phyloP scores from a whole-genome alignment of 495 filamentous ascomycete genomes.

The Penicillium chermesinum region DNA sequence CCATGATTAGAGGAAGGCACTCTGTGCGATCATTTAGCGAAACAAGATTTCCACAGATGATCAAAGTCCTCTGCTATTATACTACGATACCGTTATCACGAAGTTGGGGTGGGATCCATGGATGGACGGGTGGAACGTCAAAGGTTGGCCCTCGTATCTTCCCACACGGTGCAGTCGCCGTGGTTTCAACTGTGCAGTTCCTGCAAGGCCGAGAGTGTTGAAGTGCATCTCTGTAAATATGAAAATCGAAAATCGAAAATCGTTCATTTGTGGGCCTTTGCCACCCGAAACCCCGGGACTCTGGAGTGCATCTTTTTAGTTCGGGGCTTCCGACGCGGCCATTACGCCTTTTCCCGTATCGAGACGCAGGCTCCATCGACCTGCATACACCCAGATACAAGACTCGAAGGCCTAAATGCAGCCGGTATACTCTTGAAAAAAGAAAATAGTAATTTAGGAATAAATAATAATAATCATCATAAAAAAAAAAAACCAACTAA shows the following conservation, averaged over 20 bases:
- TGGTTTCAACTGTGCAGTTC: background rate
- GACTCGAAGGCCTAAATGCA: conserved; percentile 3
- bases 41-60: too few relatives aligned
- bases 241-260: too few relatives aligned
- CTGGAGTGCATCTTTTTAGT: conserved; percentile 2
- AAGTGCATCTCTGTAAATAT: too few relatives aligned
- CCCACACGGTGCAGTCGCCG: background rate
- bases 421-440: background rate
- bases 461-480: too few relatives aligned
- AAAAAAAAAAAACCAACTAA: background rate
- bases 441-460: background rate
- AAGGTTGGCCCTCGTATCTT: background rate
- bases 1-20: conserved; percentile 15
- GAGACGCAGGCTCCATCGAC: conserved; percentile 18
- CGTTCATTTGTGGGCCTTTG: background rate
- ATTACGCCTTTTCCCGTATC: conserved; percentile 7
- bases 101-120: background rate
- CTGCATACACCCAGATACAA: conserved; percentile 21
- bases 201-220: too few relatives aligned
- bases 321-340: conserved; percentile 22
- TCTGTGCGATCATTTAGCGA: conserved; percentile 14
- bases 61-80: too few relatives aligned
- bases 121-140: background rate
- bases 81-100: too few relatives aligned
- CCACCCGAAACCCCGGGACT: conserved; percentile 8